A percentile compares a stretch with the other conserved stretches of the same genome.
These are phyloP conservation scores for Leptoxyphium fumago DNA, from an alignment of 2,329 filamentous ascomycete species.

Conservation along the genomic window DNA sequence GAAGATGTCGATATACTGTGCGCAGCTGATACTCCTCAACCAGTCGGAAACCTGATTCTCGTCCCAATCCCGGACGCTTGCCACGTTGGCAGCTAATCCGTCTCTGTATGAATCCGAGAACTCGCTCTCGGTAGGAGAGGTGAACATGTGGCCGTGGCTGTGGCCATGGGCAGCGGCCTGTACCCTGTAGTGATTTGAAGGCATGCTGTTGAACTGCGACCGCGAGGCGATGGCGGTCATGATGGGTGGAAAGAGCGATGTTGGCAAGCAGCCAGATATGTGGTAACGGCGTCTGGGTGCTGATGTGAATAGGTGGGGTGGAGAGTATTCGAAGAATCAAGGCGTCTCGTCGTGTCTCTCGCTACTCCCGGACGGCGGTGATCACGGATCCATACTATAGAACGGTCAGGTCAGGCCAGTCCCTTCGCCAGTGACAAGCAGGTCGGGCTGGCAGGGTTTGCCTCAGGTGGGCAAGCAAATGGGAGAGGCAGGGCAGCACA, in stretches of 20 bases:
- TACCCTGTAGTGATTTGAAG: constrained; percentile 12
- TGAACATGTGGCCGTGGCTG: constrained; percentile 34
- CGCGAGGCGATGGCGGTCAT: constrained; percentile 75
- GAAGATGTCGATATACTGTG: constrained; percentile 85
- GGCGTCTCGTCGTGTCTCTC: too few species aligned
- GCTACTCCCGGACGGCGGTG: not conserved
- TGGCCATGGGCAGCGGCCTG: constrained; percentile 5
- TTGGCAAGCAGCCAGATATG: too few species aligned
- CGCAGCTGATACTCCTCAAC: constrained; percentile 78
- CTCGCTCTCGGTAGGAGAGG: constrained; percentile 81
- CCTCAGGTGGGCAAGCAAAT: too few species aligned
- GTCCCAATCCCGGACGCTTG: constrained; percentile 52
- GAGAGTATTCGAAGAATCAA: not conserved
- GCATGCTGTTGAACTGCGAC: constrained; percentile 39
- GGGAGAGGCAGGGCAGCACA: too few species aligned
- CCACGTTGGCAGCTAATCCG: constrained; percentile 4
- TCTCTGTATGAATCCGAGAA: constrained; percentile 64
- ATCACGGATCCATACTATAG: not conserved
- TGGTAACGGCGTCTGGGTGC: too few species aligned
- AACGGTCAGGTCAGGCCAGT: too few species aligned
- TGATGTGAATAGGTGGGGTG: not conserved
- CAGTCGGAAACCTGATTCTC: constrained; percentile 87
- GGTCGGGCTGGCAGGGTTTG: too few species aligned
- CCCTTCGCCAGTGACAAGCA: too few species aligned
- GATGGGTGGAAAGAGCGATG: constrained; percentile 1